Conservation (phyloP, 1,139 yeast genomes). For the Taphrina deformans region DNA sequence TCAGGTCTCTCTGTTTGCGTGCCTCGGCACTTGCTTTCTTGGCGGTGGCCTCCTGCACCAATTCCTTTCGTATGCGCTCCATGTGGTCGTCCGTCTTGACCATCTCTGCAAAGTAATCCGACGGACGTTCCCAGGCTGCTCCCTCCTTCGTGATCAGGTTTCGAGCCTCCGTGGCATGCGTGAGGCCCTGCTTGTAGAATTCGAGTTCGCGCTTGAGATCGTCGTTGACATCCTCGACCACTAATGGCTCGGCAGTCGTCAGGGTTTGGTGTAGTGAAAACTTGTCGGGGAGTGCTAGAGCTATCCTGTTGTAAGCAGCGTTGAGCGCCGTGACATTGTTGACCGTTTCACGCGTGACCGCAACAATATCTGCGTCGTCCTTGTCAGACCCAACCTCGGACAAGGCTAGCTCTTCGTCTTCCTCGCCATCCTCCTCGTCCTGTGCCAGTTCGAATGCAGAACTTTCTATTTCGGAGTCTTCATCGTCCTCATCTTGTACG, state of each 20-base stretch:
- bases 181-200: constrained; percentile 88
- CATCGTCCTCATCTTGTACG: constrained; percentile 42
- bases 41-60: constrained; percentile 81
- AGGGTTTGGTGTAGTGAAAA: constrained; percentile 84
- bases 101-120: constrained; percentile 98
- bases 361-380: constrained; percentile 84
- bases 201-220: constrained; percentile 86
- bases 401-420: constrained; percentile 43
- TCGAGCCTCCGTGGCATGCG: constrained; percentile 76
- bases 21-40: constrained; percentile 94
- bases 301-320: constrained; percentile 45
- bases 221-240: constrained; percentile 78
- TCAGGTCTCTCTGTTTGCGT: constrained; percentile 86
- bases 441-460: background rate
- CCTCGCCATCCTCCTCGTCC: constrained; percentile 41
- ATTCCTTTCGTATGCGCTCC: constrained; percentile 82
- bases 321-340: constrained; percentile 49
- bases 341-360: constrained; percentile 78
- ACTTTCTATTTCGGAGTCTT: constrained; percentile 28
- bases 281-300: constrained; percentile 50
- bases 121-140: constrained; percentile 87
- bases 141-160: constrained; percentile 52
- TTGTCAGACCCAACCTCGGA: constrained; percentile 47
- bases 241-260: constrained; percentile 61
- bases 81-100: constrained; percentile 96